Evolutionary conservation across 257 asterid species (phyloP), one percentile per base, ranked within the genome.

Genomic region (Verbascum thapsus): DNA sequence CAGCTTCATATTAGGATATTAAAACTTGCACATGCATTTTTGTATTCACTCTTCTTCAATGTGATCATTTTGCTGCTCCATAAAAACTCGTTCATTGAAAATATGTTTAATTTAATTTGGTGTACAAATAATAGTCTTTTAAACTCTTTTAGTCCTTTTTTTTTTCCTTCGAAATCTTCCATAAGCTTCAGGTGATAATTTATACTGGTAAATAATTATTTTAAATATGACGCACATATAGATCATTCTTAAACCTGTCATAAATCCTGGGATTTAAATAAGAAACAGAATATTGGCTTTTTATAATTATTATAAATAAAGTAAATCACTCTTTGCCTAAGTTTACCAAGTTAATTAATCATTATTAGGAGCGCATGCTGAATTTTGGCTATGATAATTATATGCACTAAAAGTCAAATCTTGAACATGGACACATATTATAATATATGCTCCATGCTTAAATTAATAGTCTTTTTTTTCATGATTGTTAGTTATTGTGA

Each of bases 401-500:
- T 54, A n/a, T 2, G 15, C 0, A 40, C 7, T 2, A 17, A 35
- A 32, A 35, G 62, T 65, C 56, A 41, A 38, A 53, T 23, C 45
- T 23, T 18, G 43, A 52, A 53, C 61, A 51, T 13, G 45, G 16
- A 23, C 34, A 57, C 1, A 52, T 13, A 53, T 11, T 13, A 53
- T 11, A 20, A 53, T 63, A 40, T 35, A 40, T 35, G 52, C 38
- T 44, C 10, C 59, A 61, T 73, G 63, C 32, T 15, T 52, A 57
- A 17, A 48, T 42, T 32, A 34, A n/a, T 26, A 11, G 42, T 43
- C 47, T 71, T 44, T 67, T 26, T 1, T 69, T 63, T 77, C 43
- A 81, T 81, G 72, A 78, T 78, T 77, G 76, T 62, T 61, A 53
- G 69, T 53, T 53, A 61, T 47, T 41, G 65, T 44, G 58, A 15